Evolutionary conservation across 106 monocot species (phyloP).

Genomic region (Dioscorea alata): DNA sequence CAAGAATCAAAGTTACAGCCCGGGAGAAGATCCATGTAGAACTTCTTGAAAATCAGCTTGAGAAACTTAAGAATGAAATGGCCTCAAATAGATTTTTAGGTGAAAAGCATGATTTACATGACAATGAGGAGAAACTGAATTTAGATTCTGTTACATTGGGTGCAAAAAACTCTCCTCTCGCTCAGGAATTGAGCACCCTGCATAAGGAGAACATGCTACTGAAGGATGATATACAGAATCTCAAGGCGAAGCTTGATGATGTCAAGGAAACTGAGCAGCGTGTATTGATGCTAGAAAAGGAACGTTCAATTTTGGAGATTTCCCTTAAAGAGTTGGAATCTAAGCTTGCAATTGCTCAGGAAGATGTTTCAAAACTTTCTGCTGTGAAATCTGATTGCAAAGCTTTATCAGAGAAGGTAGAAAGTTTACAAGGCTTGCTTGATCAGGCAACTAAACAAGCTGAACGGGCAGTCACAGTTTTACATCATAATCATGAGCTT

Average conservation of each 20-base stretch:
- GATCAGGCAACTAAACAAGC: constrained; percentile 33
- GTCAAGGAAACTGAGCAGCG: constrained; percentile 38
- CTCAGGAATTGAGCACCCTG: constrained; percentile 37
- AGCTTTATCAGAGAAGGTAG: constrained; percentile 41
- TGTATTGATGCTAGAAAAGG: constrained; percentile 44
- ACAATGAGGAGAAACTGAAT: constrained; percentile 9
- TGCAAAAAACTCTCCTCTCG: constrained; percentile 21
- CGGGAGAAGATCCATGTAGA: constrained; percentile 48
- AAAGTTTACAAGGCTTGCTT: constrained; percentile 49
- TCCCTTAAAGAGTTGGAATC: constrained; percentile 39
- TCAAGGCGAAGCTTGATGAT: constrained; percentile 45
- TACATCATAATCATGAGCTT: constrained; percentile 53
- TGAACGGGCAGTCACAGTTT: constrained; percentile 27
- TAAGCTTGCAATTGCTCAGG: constrained; percentile 27
- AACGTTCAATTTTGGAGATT: constrained; percentile 33
- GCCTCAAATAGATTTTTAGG: constrained; percentile 21
- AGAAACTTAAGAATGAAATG: constrained; percentile 33
- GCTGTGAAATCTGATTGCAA: constrained; percentile 40
- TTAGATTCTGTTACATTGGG: constrained; percentile 16
- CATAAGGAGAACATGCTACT: constrained; percentile 48
- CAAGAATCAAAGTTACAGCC: constrained; percentile 31
- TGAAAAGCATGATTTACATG: constrained; percentile 1
- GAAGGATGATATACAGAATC: constrained; percentile 41
- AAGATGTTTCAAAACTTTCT: constrained; percentile 38
- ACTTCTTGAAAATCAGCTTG: constrained; percentile 37